Evolutionary conservation across 139 green algal genomes (phyloP).

Genomic region (Diplosphaera chodatii): DNA sequence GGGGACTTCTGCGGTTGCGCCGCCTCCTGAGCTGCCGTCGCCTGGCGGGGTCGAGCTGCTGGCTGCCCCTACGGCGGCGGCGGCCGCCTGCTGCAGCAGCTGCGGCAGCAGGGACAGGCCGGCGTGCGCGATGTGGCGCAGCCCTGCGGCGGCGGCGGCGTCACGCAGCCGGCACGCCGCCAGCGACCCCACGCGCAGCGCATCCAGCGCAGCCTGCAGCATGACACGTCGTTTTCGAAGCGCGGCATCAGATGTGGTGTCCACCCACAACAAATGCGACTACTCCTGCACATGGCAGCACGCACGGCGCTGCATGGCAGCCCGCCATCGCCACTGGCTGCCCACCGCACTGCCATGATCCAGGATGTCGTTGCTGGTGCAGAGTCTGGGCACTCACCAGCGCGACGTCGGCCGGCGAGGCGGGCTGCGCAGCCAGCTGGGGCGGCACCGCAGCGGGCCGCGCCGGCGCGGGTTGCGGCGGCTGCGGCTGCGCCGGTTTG

Average conservation of each 20-base stretch:
- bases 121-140: not conserved
- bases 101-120: not conserved
- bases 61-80: too few species aligned
- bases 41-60: too few species aligned
- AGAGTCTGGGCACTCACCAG: not conserved
- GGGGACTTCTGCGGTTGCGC: too few species aligned
- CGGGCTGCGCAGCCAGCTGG: not conserved
- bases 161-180: not conserved
- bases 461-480: not conserved
- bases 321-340: too few species aligned
- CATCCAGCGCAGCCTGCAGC: not conserved
- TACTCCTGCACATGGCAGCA: too few species aligned
- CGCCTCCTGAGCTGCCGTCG: too few species aligned
- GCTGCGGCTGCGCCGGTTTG: not conserved
- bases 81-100: constrained; percentile 5
- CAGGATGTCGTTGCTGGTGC: not conserved
- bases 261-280: too few species aligned
- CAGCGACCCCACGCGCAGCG: not conserved
- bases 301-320: too few species aligned
- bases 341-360: not conserved
- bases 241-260: too few species aligned
- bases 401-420: not conserved
- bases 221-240: too few species aligned
- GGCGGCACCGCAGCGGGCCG: constrained; percentile 3
- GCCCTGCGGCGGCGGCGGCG: too few species aligned